Conservation (phyloP, 2,329 filamentous ascomycete genomes). For the Fusarium clavum region DNA sequence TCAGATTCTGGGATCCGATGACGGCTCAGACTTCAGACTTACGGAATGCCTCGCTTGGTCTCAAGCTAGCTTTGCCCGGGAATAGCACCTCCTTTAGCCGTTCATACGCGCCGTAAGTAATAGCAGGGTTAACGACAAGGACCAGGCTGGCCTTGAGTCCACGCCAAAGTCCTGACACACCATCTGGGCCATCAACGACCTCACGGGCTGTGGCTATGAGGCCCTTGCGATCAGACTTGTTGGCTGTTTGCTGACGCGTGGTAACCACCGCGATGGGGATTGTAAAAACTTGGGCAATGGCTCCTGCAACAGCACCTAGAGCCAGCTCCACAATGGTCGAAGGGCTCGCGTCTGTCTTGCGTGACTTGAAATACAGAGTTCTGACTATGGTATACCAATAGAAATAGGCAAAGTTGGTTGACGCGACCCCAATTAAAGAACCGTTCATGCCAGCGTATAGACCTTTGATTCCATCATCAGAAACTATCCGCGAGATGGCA, state of each 20-base stretch:
- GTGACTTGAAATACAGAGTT: slow-evolving; percentile 76
- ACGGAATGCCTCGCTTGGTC: slow-evolving; percentile 92
- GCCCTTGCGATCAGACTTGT: slow-evolving; percentile 84
- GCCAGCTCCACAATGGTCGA: slow-evolving; percentile 85
- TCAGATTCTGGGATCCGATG: not conserved
- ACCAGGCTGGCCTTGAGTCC: slow-evolving; percentile 96
- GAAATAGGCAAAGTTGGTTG: slow-evolving; percentile 99
- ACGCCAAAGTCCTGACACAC: slow-evolving; percentile 89
- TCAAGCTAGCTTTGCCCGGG: slow-evolving; percentile 79
- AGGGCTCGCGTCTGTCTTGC: slow-evolving; percentile 66
- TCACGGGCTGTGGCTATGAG: slow-evolving; percentile 89
- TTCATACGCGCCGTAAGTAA: slow-evolving; percentile 98
- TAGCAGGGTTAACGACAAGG: slow-evolving; percentile 93
- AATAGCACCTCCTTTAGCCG: slow-evolving; percentile 82
- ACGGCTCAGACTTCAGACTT: slow-evolving; percentile 56
- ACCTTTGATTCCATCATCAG: slow-evolving; percentile 81
- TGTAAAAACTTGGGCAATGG: slow-evolving; percentile 93
- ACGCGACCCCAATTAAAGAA: slow-evolving; percentile 89
- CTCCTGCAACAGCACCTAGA: slow-evolving; percentile 88
- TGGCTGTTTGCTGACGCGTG: slow-evolving; percentile 94
- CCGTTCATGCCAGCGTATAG: slow-evolving; percentile 92
- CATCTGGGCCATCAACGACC: slow-evolving; percentile 90
- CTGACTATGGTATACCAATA: slow-evolving; percentile 97
- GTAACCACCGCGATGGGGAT: slow-evolving; percentile 97
- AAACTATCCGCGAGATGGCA: slow-evolving; percentile 85